A percentile compares a stretch with the other conserved stretches of the same genome.
These are phyloP conservation scores for Hymenoscyphus salicellus DNA, from an alignment of 2,329 filamentous ascomycete species.

Conservation along the genomic window DNA sequence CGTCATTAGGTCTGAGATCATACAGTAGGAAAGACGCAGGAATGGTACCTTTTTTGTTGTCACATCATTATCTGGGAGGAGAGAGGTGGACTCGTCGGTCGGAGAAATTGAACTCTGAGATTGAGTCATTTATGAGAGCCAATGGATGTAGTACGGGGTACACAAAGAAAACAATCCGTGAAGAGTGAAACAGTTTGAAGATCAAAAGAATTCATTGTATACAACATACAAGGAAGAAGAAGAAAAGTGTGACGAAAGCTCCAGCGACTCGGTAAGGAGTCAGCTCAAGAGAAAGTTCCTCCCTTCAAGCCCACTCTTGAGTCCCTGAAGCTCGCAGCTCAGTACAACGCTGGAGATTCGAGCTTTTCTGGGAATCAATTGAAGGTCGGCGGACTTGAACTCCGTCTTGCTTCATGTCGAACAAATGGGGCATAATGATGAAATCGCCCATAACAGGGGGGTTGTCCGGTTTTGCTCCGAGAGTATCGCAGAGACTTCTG, in stretches of 20 bases:
- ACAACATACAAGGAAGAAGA: background rate
- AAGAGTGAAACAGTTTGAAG: background rate
- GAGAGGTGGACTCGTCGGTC: constrained; percentile 7
- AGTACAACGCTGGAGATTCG: too few species aligned
- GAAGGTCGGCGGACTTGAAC: too few species aligned
- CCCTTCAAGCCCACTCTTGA: background rate
- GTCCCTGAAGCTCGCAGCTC: background rate
- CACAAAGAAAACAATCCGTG: background rate
- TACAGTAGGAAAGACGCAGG: background rate
- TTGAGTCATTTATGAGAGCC: background rate
- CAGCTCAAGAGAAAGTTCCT: background rate
- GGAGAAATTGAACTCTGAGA: background rate
- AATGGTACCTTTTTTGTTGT: background rate
- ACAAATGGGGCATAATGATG: background rate
- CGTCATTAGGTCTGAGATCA: background rate
- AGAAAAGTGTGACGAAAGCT: background rate
- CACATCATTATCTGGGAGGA: constrained; percentile 7
- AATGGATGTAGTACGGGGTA: background rate
- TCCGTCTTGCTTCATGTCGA: constrained; percentile 1
- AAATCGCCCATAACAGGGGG: background rate
- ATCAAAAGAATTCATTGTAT: background rate
- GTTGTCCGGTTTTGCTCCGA: background rate
- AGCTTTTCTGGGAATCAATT: too few species aligned
- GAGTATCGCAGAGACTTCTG: too few species aligned
- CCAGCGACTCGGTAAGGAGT: background rate